Evolutionary conservation across 2,329 filamentous ascomycete species (phyloP).

Genomic region (Zymoseptoria brevis): DNA sequence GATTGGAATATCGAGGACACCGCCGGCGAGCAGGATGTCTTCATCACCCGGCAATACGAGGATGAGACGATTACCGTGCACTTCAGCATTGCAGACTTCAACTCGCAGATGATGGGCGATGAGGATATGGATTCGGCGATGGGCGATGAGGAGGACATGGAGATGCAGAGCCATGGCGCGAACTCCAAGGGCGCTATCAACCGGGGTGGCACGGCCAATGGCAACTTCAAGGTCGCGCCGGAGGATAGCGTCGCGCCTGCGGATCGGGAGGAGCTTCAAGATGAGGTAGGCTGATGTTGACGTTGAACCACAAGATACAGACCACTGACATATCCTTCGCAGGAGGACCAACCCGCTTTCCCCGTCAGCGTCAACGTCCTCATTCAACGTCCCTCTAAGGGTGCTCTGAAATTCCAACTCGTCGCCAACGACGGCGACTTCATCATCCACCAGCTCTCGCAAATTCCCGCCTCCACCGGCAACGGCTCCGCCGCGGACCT

Average conservation of each 20-base stretch:
- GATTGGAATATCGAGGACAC: conserved; percentile 69
- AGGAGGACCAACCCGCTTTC: conserved; percentile 52
- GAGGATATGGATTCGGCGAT: conserved; percentile 25
- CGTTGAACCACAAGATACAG: conserved; percentile 32
- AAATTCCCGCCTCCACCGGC: conserved; percentile 71
- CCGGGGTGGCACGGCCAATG: conserved; percentile 42
- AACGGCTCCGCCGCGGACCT: conserved; percentile 53
- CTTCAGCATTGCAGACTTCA: conserved; percentile 78
- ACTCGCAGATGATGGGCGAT: conserved; percentile 49
- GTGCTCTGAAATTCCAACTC: conserved; percentile 80
- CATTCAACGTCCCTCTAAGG: conserved; percentile 78
- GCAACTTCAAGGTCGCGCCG: conserved; percentile 48
- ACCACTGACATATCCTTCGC: conserved; percentile 4
- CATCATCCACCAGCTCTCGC: conserved; percentile 83
- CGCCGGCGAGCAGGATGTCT: conserved; percentile 78
- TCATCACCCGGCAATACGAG: conserved; percentile 71
- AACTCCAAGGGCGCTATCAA: conserved; percentile 51
- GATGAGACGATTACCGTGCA: conserved; percentile 80
- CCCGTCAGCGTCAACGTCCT: conserved; percentile 79
- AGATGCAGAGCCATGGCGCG: conserved; percentile 47
- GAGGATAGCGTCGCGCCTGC: conserved; percentile 51
- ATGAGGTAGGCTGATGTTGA: conserved; percentile 37
- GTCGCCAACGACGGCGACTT: conserved; percentile 78
- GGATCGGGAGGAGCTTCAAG: conserved; percentile 50
- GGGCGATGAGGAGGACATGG: conserved; percentile 45